Conservation (phyloP, 202 grass and related monocot species). For the Dendrocalamus latiflorus region DNA sequence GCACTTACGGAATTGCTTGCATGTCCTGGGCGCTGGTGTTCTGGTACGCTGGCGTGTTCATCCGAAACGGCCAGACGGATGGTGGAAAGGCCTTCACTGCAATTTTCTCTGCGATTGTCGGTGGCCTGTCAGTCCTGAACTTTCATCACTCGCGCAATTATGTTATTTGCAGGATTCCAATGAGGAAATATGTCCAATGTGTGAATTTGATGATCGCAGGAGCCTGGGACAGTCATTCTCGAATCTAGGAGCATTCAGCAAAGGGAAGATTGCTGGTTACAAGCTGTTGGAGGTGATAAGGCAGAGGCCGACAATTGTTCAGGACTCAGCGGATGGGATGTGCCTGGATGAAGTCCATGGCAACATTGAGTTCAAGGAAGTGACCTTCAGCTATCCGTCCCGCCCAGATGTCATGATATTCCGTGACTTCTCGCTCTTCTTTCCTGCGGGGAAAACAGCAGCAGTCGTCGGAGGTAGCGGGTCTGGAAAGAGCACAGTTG, state of each 20-base stretch:
- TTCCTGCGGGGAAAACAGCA: slow-evolving; percentile 61
- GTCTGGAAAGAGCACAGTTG: slow-evolving; percentile 83
- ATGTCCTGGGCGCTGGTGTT: slow-evolving; percentile 95
- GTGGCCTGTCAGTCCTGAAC: slow-evolving; percentile 62
- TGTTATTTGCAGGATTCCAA: not conserved
- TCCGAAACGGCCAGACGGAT: slow-evolving; percentile 73
- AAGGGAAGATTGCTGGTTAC: slow-evolving; percentile 81
- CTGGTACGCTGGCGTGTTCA: slow-evolving; percentile 94
- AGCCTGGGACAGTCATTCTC: slow-evolving; percentile 88
- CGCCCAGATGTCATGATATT: slow-evolving; percentile 61
- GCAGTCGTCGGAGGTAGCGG: slow-evolving; percentile 75
- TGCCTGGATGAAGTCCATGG: slow-evolving; percentile 64
- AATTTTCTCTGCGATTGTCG: slow-evolving; percentile 75
- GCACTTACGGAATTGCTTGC: slow-evolving; percentile 89
- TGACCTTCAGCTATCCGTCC: slow-evolving; percentile 76
- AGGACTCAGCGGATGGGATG: slow-evolving; percentile 58
- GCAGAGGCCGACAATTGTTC: slow-evolving; percentile 70
- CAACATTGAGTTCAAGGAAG: slow-evolving; percentile 81
- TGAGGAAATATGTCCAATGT: not conserved
- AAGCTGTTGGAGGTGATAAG: slow-evolving; percentile 83
- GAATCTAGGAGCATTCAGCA: slow-evolving; percentile 93
- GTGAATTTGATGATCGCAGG: slow-evolving; percentile 33
- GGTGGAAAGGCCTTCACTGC: slow-evolving; percentile 95
- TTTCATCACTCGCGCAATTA: not conserved
- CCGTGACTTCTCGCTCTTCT: slow-evolving; percentile 79